phyloP scores from a whole-genome alignment of 441 rosid species.

The Pelargonium myrrhifolium region DNA sequence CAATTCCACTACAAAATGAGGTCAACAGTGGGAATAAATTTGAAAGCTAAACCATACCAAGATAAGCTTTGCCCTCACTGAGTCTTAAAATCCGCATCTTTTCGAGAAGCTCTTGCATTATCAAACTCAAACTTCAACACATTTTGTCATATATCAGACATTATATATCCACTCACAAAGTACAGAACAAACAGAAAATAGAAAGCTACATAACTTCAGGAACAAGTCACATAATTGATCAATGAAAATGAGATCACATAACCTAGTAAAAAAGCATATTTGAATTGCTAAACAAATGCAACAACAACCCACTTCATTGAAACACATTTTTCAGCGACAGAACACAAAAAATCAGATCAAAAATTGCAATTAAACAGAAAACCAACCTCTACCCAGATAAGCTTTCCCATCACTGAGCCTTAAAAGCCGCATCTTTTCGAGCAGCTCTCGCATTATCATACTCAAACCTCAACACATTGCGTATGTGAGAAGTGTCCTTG shows the following conservation, averaged over 20 bases:
- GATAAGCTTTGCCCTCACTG: constrained; percentile 28
- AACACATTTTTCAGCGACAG: no score
- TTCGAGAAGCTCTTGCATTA: constrained; percentile 75
- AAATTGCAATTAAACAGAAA: no score
- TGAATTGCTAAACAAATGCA: no score
- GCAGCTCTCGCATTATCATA: constrained; percentile 85
- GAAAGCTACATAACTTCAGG: no score
- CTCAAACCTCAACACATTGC: constrained; percentile 75
- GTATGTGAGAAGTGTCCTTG: constrained; percentile 90
- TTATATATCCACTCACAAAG: no score
- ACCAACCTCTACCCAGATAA: constrained; percentile 19
- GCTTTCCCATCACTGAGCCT: constrained; percentile 35
- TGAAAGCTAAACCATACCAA: constrained; percentile 23
- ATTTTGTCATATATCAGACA: constrained; percentile 13
- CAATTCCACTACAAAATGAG: not conserved
- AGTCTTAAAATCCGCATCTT: constrained; percentile 34
- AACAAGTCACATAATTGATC: no score
- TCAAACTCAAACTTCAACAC: constrained; percentile 87
- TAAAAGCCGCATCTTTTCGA: constrained; percentile 38
- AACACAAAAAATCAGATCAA: no score
- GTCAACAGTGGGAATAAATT: not conserved
- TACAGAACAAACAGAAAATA: no score
- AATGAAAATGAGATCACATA: no score
- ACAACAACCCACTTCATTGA: no score
- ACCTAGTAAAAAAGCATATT: no score